phyloP scores from a whole-genome alignment of 257 asterid species.

The Anisodus tanguticus region DNA sequence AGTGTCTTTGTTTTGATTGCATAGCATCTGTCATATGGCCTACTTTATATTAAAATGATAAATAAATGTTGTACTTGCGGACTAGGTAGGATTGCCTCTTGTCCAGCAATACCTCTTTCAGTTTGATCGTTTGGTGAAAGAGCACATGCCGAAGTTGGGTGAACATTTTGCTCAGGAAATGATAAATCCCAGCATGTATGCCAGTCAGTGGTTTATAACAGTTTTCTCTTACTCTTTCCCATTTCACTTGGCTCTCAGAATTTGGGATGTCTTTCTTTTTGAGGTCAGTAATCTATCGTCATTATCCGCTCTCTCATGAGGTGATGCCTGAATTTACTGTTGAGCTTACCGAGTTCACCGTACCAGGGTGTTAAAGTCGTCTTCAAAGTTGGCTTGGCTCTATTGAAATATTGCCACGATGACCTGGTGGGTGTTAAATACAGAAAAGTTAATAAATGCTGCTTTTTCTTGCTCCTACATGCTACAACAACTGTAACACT shows the following conservation, averaged over 20 bases:
- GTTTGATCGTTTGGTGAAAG: constrained; percentile 72
- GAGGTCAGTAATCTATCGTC: constrained; percentile 64
- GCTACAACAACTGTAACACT: constrained; percentile 6
- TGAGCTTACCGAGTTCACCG: constrained; percentile 31
- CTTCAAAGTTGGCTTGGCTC: constrained; percentile 91
- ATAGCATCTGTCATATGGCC: background rate
- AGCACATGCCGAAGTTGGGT: constrained; percentile 79
- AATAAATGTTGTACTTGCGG: constrained; percentile 36
- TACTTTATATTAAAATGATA: constrained; percentile 24
- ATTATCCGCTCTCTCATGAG: constrained; percentile 2
- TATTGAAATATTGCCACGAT: constrained; percentile 88
- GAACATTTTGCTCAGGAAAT: constrained; percentile 84
- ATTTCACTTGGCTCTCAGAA: constrained; percentile 92
- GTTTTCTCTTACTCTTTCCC: constrained; percentile 96
- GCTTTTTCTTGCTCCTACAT: constrained; percentile 20
- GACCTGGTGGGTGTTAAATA: constrained; percentile 65
- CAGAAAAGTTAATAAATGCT: constrained; percentile 8
- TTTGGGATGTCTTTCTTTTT: constrained; percentile 95
- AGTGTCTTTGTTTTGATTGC: constrained; percentile 9
- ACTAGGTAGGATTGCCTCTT: constrained; percentile 97
- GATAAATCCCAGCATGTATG: constrained; percentile 99
- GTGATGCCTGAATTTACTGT: constrained; percentile 30
- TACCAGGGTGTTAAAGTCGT: constrained; percentile 85
- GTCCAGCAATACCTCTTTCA: constrained; percentile 96
- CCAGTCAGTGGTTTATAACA: constrained; percentile 99